Base-by-base conservation (phyloP, 1,284 basidiomycete species). In the Rugosomyces carneus region DNA sequence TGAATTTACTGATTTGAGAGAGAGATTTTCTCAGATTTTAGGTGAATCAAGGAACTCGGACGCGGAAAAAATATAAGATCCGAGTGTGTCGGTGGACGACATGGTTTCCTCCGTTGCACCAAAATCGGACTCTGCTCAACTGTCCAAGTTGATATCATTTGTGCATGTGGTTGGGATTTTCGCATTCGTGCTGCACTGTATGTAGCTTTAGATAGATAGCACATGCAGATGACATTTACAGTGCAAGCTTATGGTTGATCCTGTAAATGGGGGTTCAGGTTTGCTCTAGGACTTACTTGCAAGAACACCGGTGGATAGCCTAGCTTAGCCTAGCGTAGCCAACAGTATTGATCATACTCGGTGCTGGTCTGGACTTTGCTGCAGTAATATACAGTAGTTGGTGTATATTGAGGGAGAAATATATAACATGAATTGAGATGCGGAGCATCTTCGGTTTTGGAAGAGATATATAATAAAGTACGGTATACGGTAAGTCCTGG, bases 381-480 rank as follows among this genome's bases (percentile, higher is more conserved):
- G 21, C 21, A 23, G 21, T 23, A 23, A 23, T 23, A 23, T 7
- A 4, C 4, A 23, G 21, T n/a, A n/a, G n/a, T n/a, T n/a, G n/a
- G n/a, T n/a, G n/a, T n/a, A n/a, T n/a, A 23, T 23, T 23, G 7
- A 23, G 7, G 7, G 21, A 7, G 21, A 23, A 23, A 7, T 23
- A 23, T 23, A 23, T 7, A 7, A 23, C 5, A 29, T 3, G 2
- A 29, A n/a, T 2, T 5, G 27, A 11, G 9, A 29, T 5, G 13
- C 51, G 51, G 51, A 26, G 13, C 46, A 50, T 53, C 31, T 44
- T 50, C 51, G 48, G 52, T 48, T 32, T 35, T 37, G 13, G 31
- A 19, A 15, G 9, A 16, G 26, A 37, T 26, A n/a, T 7, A 2
- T 16, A 15, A 39, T 34, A n/a, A n/a, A n/a, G n/a, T n/a, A n/a